Evolutionary conservation across 2,329 filamentous ascomycete species (phyloP).

Genomic region (Ceratocystis huliohia): DNA sequence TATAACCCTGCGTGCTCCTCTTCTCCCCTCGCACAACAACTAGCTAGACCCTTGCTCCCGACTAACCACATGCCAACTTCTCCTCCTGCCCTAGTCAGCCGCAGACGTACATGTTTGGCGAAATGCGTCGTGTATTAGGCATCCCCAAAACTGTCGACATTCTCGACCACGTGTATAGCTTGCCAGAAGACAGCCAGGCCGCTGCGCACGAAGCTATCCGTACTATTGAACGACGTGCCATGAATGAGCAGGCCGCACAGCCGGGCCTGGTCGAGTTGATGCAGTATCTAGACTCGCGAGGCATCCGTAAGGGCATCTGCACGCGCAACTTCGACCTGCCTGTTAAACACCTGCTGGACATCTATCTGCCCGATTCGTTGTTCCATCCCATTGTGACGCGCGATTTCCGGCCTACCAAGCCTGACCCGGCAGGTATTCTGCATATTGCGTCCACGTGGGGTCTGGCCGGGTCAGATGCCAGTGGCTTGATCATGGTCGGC

Average conservation of each 20-base stretch:
- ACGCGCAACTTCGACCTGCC: slow-evolving; percentile 85
- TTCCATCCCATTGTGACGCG: slow-evolving; percentile 76
- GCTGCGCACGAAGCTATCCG: slow-evolving; percentile 62
- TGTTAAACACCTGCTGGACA: slow-evolving; percentile 59
- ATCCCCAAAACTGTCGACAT: slow-evolving; percentile 71
- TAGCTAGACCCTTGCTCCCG: background rate
- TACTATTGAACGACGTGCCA: slow-evolving; percentile 66
- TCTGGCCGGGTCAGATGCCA: slow-evolving; percentile 35
- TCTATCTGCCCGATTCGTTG: slow-evolving; percentile 53
- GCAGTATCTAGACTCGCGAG: slow-evolving; percentile 59
- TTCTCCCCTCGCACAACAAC: background rate
- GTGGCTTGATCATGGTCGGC: slow-evolving; percentile 51
- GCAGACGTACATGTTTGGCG: slow-evolving; percentile 87
- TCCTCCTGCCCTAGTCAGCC: slow-evolving; percentile 47
- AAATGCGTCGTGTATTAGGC: slow-evolving; percentile 66
- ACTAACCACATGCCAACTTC: slow-evolving; percentile 5
- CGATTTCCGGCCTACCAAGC: slow-evolving; percentile 73
- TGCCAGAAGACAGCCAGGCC: slow-evolving; percentile 48
- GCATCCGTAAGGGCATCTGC: slow-evolving; percentile 70
- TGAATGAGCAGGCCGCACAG: slow-evolving; percentile 68
- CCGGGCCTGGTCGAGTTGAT: slow-evolving; percentile 68
- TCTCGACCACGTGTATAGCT: slow-evolving; percentile 69
- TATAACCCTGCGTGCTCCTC: background rate
- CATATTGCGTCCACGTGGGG: slow-evolving; percentile 73
- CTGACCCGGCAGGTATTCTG: slow-evolving; percentile 73